A percentile compares a stretch with the other conserved stretches of the same genome.
phyloP scores from a whole-genome alignment of 495 filamentous ascomycete species.

The Lindgomyces ingoldianus region DNA sequence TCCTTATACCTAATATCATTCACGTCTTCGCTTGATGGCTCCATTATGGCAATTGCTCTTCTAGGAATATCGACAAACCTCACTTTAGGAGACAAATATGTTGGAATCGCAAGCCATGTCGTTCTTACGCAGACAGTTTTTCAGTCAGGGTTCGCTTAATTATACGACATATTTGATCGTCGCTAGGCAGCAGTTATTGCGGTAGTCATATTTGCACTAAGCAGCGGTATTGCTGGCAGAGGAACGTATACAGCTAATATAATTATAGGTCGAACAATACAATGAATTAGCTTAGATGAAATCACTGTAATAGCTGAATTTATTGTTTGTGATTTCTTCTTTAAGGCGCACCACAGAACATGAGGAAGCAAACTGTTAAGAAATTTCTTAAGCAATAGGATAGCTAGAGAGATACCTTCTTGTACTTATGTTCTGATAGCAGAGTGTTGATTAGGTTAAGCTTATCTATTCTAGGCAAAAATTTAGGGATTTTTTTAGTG shows the following conservation, averaged over 20 bases:
- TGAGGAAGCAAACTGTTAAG: no score
- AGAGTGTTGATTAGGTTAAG: no score
- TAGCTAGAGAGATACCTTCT: no score
- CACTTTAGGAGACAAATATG: background rate
- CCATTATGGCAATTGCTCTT: background rate
- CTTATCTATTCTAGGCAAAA: no score
- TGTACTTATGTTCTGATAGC: no score
- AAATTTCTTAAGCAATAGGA: no score
- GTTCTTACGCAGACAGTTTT: constrained; percentile 1
- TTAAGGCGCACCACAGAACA: no score
- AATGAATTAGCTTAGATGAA: constrained; percentile 2
- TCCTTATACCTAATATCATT: background rate
- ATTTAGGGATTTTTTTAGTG: no score
- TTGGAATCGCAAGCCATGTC: background rate
- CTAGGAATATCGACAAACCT: background rate
- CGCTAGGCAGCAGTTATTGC: background rate
- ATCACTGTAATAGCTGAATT: constrained; percentile 1
- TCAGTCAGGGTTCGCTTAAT: constrained; percentile 10
- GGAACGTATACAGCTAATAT: background rate
- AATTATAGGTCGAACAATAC: constrained; percentile 6
- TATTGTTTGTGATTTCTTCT: constrained; percentile 5
- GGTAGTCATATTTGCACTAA: background rate
- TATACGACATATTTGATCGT: constrained; percentile 6
- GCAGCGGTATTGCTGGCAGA: background rate
- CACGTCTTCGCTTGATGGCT: background rate